phyloP scores from a whole-genome alignment of 2,329 filamentous ascomycete genomes.

The Scedosporium dehoogii region DNA sequence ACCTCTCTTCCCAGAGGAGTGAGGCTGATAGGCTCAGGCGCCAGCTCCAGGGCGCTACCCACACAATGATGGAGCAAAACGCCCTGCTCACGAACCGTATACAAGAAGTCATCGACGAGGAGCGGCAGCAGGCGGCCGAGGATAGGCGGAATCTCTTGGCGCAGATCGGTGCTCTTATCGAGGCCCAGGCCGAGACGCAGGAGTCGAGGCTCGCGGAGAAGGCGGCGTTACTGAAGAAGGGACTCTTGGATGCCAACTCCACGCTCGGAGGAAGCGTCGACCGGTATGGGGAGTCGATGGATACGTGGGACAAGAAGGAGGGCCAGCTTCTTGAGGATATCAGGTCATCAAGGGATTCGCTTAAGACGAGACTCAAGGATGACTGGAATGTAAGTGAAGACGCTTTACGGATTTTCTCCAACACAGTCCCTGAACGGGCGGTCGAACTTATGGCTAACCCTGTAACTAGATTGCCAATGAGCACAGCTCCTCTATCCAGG shows the following conservation, averaged over 20 bases:
- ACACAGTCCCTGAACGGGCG: constrained; percentile 34
- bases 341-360: constrained; percentile 59
- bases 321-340: constrained; percentile 61
- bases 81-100: constrained; percentile 56
- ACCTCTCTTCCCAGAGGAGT: constrained; percentile 30
- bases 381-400: constrained; percentile 64
- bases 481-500: constrained; percentile 74
- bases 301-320: constrained; percentile 62
- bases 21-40: constrained; percentile 65
- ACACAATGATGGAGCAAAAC: constrained; percentile 58
- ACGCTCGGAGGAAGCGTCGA: constrained; percentile 55
- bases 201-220: constrained; percentile 59
- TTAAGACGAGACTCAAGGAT: constrained; percentile 75
- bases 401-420: too few relatives aligned
- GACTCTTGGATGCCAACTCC: constrained; percentile 42
- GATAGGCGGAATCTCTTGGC: constrained; percentile 66
- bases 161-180: constrained; percentile 71
- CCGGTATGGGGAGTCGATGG: constrained; percentile 62
- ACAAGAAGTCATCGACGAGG: constrained; percentile 62
- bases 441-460: constrained; percentile 14
- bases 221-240: constrained; percentile 48
- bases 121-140: constrained; percentile 59
- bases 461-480: constrained; percentile 55
- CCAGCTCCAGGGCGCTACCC: constrained; percentile 62
- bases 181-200: constrained; percentile 62